Conservation (phyloP, 192 early-diverging fungal genomes). For the Entomortierella chlamydospora region DNA sequence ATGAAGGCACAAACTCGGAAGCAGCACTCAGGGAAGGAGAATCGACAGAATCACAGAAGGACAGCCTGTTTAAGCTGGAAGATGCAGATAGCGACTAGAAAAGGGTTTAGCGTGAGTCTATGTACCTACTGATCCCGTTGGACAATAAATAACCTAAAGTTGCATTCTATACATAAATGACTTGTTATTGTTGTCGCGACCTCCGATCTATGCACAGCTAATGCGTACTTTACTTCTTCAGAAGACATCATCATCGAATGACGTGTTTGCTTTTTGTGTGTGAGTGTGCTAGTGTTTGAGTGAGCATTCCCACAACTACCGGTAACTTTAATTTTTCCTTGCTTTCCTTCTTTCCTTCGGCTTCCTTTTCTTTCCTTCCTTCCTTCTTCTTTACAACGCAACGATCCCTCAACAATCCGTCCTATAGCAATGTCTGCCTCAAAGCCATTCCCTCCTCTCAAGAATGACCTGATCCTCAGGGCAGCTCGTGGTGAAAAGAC, state of each 20-base stretch:
- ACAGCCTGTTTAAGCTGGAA: constrained; percentile 20
- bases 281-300: too few relatives aligned
- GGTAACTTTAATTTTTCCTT: too few relatives aligned
- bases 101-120: background rate
- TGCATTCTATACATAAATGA: too few relatives aligned
- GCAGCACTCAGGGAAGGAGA: background rate
- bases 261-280: too few relatives aligned
- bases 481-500: constrained; percentile 84
- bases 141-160: too few relatives aligned
- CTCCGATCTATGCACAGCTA: too few relatives aligned
- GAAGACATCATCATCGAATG: too few relatives aligned
- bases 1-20: background rate
- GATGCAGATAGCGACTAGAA: constrained; percentile 17
- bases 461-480: constrained; percentile 93
- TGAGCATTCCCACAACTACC: too few relatives aligned
- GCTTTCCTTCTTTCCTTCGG: too few relatives aligned
- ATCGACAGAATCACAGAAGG: constrained; percentile 4
- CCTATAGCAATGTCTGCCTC: constrained; percentile 22
- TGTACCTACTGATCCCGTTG: too few relatives aligned
- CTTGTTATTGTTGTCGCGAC: too few relatives aligned
- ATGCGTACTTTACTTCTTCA: too few relatives aligned
- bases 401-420: background rate
- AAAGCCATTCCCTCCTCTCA: constrained; percentile 81
- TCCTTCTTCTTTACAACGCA: background rate
- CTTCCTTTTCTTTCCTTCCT: background rate